These are phyloP conservation scores for Fusarium subglutinans DNA, from an alignment of 2,329 filamentous ascomycete species.

Conservation along the genomic window DNA sequence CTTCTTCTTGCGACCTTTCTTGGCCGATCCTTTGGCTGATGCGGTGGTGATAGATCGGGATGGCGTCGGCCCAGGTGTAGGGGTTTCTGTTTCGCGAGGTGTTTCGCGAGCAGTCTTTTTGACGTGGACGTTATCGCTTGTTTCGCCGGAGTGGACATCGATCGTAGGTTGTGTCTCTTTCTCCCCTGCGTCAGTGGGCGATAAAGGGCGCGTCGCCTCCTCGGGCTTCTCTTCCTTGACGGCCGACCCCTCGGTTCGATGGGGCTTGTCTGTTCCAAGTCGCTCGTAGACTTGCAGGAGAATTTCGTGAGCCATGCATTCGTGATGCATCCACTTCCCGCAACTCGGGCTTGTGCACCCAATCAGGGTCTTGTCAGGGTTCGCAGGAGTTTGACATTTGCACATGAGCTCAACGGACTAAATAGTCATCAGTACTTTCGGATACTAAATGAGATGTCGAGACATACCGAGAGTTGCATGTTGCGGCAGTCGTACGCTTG, in stretches of 20 bases:
- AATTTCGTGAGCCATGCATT: constrained; percentile 67
- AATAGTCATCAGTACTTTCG: constrained; percentile 34
- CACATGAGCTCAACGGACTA: constrained; percentile 66
- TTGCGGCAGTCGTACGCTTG: constrained; percentile 69
- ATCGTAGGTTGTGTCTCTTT: constrained; percentile 63
- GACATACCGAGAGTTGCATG: constrained; percentile 66
- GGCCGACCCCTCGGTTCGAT: constrained; percentile 50
- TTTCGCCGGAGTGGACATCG: constrained; percentile 60
- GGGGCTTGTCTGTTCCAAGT: constrained; percentile 61
- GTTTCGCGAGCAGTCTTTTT: constrained; percentile 48
- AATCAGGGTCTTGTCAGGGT: constrained; percentile 68
- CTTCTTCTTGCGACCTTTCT: constrained; percentile 53
- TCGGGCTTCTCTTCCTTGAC: constrained; percentile 53
- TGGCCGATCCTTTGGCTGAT: constrained; percentile 42
- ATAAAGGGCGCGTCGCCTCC: constrained; percentile 54
- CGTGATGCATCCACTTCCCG: constrained; percentile 70
- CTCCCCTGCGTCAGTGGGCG: constrained; percentile 60
- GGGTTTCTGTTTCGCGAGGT: constrained; percentile 45
- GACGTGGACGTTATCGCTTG: constrained; percentile 51
- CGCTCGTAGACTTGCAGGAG: constrained; percentile 60
- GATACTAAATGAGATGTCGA: not conserved
- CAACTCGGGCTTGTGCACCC: constrained; percentile 66
- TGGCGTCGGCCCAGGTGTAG: constrained; percentile 45
- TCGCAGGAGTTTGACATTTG: constrained; percentile 67
- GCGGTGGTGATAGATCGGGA: constrained; percentile 35